A percentile compares a stretch with the other conserved stretches of the same genome.
phyloP scores from a whole-genome alignment of 257 asterid species.

The Solanum microdontum region DNA sequence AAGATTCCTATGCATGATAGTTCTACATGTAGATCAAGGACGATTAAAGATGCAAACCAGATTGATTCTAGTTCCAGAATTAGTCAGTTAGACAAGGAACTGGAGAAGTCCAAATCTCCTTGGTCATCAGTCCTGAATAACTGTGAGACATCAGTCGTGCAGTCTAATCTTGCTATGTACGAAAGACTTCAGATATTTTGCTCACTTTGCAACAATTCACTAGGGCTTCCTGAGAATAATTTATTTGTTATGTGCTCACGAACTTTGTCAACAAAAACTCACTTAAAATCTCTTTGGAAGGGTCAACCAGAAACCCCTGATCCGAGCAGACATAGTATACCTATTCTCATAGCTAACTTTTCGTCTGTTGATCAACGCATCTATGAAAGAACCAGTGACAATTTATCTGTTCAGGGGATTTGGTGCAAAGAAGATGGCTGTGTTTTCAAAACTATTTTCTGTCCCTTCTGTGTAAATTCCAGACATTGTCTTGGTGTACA shows the following conservation, averaged over 20 bases:
- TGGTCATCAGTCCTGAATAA: conserved; percentile 9
- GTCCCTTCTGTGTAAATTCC: conserved; percentile 58
- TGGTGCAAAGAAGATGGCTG: conserved; percentile 99
- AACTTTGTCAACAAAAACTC: conserved; percentile 57
- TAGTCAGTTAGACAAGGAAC: conserved; percentile 22
- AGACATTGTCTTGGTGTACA: conserved; percentile 70
- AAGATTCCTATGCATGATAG: conserved; percentile 31
- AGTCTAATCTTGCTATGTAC: conserved; percentile 27
- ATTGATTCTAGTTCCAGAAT: conserved; percentile 11
- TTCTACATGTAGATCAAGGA: conserved; percentile 34
- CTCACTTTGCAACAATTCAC: conserved; percentile 45
- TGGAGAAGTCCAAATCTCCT: conserved; percentile 3
- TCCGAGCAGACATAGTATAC: conserved; percentile 28
- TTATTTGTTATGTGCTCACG: conserved; percentile 30
- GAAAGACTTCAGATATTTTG: conserved; percentile 52
- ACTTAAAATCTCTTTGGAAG: conserved; percentile 45
- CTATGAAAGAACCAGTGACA: conserved; percentile 24
- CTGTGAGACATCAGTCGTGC: conserved; percentile 21
- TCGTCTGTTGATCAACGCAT: conserved; percentile 42
- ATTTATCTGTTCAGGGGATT: conserved; percentile 49
- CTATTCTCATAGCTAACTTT: conserved; percentile 43
- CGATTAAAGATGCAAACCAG: conserved; percentile 17
- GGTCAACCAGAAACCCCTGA: conserved; percentile 21
- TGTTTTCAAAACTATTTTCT: conserved; percentile 57
- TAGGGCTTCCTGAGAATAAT: conserved; percentile 60